phyloP scores from a whole-genome alignment of 78 protist species.

The Emiliania huxleyi region DNA sequence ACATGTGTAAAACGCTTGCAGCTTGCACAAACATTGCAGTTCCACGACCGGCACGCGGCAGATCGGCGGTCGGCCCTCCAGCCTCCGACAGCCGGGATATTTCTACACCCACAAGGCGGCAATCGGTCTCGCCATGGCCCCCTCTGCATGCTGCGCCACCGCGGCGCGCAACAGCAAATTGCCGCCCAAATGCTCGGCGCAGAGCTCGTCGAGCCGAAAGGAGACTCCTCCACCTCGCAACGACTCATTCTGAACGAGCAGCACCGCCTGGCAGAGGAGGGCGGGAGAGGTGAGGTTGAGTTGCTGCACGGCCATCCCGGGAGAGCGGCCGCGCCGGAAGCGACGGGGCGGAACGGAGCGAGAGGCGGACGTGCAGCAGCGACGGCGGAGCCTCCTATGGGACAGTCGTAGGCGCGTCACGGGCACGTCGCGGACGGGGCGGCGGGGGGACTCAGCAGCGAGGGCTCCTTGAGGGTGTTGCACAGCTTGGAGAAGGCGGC shows the following conservation, averaged over 20 bases:
- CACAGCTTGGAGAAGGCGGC: background rate
- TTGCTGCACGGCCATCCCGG: too few species aligned
- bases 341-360: background rate
- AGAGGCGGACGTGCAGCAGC: background rate
- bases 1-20: too few species aligned
- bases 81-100: too few species aligned
- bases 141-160: background rate
- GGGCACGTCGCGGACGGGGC: too few species aligned
- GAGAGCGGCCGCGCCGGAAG: background rate
- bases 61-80: too few species aligned
- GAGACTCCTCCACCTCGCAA: background rate
- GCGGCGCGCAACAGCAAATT: background rate
- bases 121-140: background rate
- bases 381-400: background rate
- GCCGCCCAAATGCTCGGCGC: background rate
- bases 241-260: background rate
- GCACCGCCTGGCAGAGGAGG: background rate
- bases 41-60: too few species aligned
- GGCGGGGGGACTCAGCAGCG: too few species aligned
- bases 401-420: too few species aligned
- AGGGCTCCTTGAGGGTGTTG: background rate
- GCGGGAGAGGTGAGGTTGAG: too few species aligned
- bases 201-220: background rate
- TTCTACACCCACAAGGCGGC: background rate
- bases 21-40: too few species aligned